Percentiles rank a stretch among this genome's conserved stretches.
Conservation (phyloP, 371 early-diverging fungal species). For the Lichtheimia corymbifera region DNA sequence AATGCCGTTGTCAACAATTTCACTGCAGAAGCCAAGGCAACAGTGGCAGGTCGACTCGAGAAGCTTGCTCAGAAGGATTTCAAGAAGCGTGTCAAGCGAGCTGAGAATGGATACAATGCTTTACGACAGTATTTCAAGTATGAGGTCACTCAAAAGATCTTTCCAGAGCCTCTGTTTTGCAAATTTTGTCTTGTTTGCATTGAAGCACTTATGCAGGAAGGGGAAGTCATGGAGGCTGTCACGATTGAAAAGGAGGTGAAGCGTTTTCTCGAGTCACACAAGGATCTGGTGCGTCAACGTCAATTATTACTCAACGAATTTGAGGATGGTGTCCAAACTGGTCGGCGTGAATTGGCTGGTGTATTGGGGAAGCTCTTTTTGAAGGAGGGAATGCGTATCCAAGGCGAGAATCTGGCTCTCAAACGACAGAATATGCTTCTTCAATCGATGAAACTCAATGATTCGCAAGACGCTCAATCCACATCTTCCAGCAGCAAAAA, state of each 20-base stretch:
- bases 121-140: slow-evolving; percentile 28
- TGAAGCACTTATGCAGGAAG: slow-evolving; percentile 73
- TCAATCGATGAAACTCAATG: slow-evolving; percentile 46
- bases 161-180: slow-evolving; percentile 33
- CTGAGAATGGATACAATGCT: slow-evolving; percentile 39
- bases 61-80: slow-evolving; percentile 67
- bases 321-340: slow-evolving; percentile 67
- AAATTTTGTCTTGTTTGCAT: slow-evolving; percentile 52
- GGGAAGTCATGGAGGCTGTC: slow-evolving; percentile 70
- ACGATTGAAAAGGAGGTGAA: slow-evolving; percentile 44
- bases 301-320: slow-evolving; percentile 65
- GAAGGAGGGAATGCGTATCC: slow-evolving; percentile 70
- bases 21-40: slow-evolving; percentile 37
- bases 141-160: slow-evolving; percentile 28
- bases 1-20: slow-evolving; percentile 1
- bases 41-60: slow-evolving; percentile 58
- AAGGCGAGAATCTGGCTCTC: slow-evolving; percentile 68
- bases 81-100: slow-evolving; percentile 54
- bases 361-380: slow-evolving; percentile 72
- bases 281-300: slow-evolving; percentile 53
- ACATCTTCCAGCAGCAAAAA: neutral
- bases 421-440: slow-evolving; percentile 68
- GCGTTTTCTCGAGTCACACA: slow-evolving; percentile 45
- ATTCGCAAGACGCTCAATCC: neutral
- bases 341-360: slow-evolving; percentile 67